phyloP scores from a whole-genome alignment of 2,329 filamentous ascomycete genomes.

The Ophiosphaerella herpotricha region DNA sequence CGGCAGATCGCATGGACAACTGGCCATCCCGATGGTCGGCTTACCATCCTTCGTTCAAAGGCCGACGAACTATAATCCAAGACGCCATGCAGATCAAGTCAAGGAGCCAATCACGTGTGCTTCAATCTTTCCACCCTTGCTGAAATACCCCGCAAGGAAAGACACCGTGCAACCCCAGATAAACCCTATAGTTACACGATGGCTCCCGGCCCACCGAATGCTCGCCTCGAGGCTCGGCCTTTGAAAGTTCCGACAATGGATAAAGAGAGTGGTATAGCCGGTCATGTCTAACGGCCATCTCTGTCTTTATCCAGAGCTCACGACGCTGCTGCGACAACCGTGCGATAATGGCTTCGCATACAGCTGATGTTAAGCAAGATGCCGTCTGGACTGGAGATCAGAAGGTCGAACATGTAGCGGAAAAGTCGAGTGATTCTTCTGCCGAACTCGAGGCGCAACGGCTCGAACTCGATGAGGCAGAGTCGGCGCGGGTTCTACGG shows the following conservation, averaged over 20 bases:
- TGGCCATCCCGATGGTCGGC: too few species aligned
- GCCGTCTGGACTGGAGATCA: slow-evolving; percentile 11
- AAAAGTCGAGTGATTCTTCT: slow-evolving; percentile 31
- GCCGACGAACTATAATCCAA: background rate
- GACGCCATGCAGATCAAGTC: slow-evolving; percentile 4
- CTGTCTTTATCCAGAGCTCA: background rate
- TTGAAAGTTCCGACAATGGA: slow-evolving; percentile 13
- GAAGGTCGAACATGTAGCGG: slow-evolving; percentile 28
- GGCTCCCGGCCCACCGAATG: slow-evolving; percentile 9
- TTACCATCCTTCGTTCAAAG: background rate
- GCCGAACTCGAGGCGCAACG: slow-evolving; percentile 32
- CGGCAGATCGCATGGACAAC: background rate
- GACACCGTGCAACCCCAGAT: slow-evolving; percentile 20
- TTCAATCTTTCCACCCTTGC: slow-evolving; percentile 8
- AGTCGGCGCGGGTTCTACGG: slow-evolving; percentile 36
- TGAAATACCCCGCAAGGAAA: slow-evolving; percentile 25
- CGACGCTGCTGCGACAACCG: background rate
- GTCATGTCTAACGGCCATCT: background rate
- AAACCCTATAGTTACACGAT: slow-evolving; percentile 2
- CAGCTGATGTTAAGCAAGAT: slow-evolving; percentile 18
- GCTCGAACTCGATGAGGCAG: slow-evolving; percentile 30
- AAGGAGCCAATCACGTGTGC: background rate
- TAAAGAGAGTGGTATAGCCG: slow-evolving; percentile 13
- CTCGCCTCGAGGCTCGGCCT: slow-evolving; percentile 11
- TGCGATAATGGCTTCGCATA: slow-evolving; percentile 15